These are phyloP conservation scores for Pseudogymnoascus sp. DNA, from an alignment of 2,329 filamentous ascomycete genomes.

Conservation along the genomic window DNA sequence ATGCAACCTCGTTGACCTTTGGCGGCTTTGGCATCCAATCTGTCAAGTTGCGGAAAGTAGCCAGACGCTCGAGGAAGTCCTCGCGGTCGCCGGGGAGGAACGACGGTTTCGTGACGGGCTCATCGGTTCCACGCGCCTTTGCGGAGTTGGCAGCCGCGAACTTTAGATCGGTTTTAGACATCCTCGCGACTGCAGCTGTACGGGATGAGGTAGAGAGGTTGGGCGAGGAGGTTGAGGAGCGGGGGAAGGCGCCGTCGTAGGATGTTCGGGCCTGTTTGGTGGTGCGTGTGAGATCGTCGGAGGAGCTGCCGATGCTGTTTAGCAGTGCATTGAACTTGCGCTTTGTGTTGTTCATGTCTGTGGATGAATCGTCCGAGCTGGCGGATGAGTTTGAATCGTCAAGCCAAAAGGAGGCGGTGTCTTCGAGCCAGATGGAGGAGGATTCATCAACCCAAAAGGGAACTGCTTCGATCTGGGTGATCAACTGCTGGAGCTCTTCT, in stretches of 20 bases:
- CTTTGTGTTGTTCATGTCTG: slow-evolving; percentile 67
- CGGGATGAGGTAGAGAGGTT: slow-evolving; percentile 27
- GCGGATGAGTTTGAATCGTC: slow-evolving; percentile 2
- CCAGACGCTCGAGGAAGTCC: slow-evolving; percentile 72
- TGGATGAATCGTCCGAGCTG: not conserved
- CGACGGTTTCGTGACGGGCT: not conserved
- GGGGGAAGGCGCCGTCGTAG: slow-evolving; percentile 31
- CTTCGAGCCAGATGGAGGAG: slow-evolving; percentile 3
- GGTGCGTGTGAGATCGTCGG: slow-evolving; percentile 29
- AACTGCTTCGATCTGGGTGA: slow-evolving; percentile 1
- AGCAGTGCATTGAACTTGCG: slow-evolving; percentile 74
- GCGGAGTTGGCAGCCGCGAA: slow-evolving; percentile 12
- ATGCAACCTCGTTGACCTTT: slow-evolving; percentile 79
- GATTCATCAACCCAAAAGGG: not conserved
- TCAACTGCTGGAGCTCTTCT: slow-evolving; percentile 8
- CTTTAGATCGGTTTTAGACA: not conserved
- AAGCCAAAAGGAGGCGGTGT: slow-evolving; percentile 1
- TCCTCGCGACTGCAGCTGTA: slow-evolving; percentile 2
- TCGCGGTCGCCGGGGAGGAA: slow-evolving; percentile 67
- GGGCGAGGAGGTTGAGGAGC: slow-evolving; percentile 35
- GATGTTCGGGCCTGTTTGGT: slow-evolving; percentile 34
- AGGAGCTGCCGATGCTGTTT: slow-evolving; percentile 53
- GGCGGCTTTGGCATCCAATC: slow-evolving; percentile 92
- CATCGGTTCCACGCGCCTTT: not conserved
- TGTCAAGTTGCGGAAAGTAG: slow-evolving; percentile 85